Evolutionary conservation across 164 flowering plant genomes (phyloP).

Genomic region (Aristolochia contorta): DNA sequence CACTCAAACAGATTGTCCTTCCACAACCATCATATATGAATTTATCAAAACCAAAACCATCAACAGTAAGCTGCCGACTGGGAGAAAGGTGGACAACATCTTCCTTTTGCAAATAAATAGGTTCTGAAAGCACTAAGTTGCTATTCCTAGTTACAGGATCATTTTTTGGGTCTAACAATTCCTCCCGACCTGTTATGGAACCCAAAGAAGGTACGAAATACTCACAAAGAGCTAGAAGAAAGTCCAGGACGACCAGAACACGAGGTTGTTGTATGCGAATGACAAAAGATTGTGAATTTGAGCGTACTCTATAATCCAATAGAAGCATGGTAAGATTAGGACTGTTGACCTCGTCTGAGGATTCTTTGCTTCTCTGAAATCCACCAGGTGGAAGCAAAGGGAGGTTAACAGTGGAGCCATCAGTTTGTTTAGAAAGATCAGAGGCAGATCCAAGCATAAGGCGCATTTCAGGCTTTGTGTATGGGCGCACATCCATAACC

Average conservation of each 20-base stretch:
- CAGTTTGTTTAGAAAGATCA: slow-evolving; percentile 51
- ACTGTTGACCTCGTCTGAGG: slow-evolving; percentile 27
- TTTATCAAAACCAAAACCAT: slow-evolving; percentile 63
- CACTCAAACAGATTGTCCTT: slow-evolving; percentile 50
- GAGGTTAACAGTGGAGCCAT: slow-evolving; percentile 24
- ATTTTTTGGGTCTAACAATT: slow-evolving; percentile 71
- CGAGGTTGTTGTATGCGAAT: slow-evolving; percentile 90
- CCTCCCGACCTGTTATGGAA: slow-evolving; percentile 88
- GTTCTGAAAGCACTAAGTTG: slow-evolving; percentile 50
- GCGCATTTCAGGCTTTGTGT: slow-evolving; percentile 90
- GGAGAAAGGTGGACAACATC: slow-evolving; percentile 74
- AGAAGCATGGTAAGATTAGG: slow-evolving; percentile 82
- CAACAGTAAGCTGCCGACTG: slow-evolving; percentile 58
- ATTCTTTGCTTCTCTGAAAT: slow-evolving; percentile 19
- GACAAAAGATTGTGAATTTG: slow-evolving; percentile 71
- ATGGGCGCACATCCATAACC: slow-evolving; percentile 71
- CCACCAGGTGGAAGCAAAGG: slow-evolving; percentile 20
- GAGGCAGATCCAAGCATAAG: slow-evolving; percentile 91
- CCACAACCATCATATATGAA: slow-evolving; percentile 96
- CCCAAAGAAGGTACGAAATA: slow-evolving; percentile 94
- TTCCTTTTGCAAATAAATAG: slow-evolving; percentile 62
- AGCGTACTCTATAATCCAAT: slow-evolving; percentile 73
- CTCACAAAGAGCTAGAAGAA: slow-evolving; percentile 83
- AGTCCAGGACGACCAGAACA: slow-evolving; percentile 90
- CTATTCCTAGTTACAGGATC: slow-evolving; percentile 64